A percentile compares a stretch with the other conserved stretches of the same genome.
These are phyloP conservation scores for Lophium mytilinum DNA, from an alignment of 495 filamentous ascomycete genomes.

Conservation along the genomic window DNA sequence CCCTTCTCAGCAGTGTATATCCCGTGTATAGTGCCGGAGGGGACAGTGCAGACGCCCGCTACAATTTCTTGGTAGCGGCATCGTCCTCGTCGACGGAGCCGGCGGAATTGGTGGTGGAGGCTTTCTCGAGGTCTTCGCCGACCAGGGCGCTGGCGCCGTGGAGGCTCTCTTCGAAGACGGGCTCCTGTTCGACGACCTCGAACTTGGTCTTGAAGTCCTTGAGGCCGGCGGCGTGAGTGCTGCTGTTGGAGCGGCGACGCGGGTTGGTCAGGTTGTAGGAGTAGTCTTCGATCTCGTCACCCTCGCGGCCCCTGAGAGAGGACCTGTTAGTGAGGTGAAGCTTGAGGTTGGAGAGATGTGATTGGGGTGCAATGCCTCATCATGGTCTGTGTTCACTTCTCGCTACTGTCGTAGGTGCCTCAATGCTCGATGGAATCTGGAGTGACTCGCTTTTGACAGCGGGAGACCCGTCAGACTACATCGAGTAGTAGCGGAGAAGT, in stretches of 20 bases:
- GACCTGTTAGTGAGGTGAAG: conserved; percentile 3
- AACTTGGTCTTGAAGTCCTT: conserved; percentile 81
- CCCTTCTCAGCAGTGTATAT: too few relatives aligned
- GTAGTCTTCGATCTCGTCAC: conserved; percentile 66
- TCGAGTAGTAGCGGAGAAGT: too few relatives aligned
- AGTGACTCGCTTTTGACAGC: too few relatives aligned
- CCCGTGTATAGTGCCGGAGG: neutral
- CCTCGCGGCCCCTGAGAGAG: conserved; percentile 62
- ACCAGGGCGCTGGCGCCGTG: conserved; percentile 41
- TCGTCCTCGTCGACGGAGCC: conserved; percentile 32
- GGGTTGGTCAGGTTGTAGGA: conserved; percentile 74
- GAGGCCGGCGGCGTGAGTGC: conserved; percentile 51
- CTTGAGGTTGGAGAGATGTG: conserved; percentile 5
- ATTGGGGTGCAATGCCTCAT: neutral
- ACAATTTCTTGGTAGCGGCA: conserved; percentile 26
- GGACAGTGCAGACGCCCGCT: neutral
- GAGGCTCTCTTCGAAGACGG: conserved; percentile 78
- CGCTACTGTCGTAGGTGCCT: too few relatives aligned
- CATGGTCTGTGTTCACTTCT: neutral
- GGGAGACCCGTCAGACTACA: too few relatives aligned
- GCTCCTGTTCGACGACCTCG: conserved; percentile 72
- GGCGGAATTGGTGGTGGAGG: conserved; percentile 19
- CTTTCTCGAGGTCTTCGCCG: conserved; percentile 32
- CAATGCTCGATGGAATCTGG: too few relatives aligned
- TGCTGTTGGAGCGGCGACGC: conserved; percentile 88